phyloP scores from a whole-genome alignment of 202 grass and related monocot genomes.

The Bolboschoenoplectus hybrid region DNA sequence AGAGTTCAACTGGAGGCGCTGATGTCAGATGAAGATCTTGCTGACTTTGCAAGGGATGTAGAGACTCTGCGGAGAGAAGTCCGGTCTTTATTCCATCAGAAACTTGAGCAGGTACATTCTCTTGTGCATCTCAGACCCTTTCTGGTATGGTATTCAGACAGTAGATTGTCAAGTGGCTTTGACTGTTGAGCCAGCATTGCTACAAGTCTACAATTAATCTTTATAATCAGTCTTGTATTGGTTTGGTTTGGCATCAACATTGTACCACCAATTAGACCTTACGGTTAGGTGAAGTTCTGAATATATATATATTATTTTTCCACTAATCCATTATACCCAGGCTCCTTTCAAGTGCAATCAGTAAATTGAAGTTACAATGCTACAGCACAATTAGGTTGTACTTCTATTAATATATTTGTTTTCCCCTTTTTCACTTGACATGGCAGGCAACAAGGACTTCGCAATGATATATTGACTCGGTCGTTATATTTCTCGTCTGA shows the following conservation, averaged over 20 bases:
- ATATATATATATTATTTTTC: background rate
- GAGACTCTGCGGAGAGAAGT: constrained; percentile 76
- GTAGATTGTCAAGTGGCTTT: background rate
- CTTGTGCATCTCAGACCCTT: background rate
- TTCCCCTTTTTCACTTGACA: background rate
- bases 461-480: constrained; percentile 24
- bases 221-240: background rate
- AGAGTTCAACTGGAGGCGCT: constrained; percentile 65
- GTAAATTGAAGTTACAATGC: background rate
- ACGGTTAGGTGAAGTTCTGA: background rate
- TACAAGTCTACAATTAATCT: background rate
- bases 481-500: background rate
- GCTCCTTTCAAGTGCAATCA: constrained; percentile 14
- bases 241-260: background rate
- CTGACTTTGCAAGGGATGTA: constrained; percentile 67
- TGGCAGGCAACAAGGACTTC: constrained; percentile 38
- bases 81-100: constrained; percentile 59
- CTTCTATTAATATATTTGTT: constrained; percentile 7
- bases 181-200: background rate
- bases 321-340: background rate
- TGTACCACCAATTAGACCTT: background rate
- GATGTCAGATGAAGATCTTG: constrained; percentile 58
- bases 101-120: constrained; percentile 49
- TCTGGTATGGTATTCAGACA: background rate
- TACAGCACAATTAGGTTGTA: background rate